Evolutionary conservation across 179 eudicot genomes (phyloP).

Genomic region (Gypsophila paniculata): DNA sequence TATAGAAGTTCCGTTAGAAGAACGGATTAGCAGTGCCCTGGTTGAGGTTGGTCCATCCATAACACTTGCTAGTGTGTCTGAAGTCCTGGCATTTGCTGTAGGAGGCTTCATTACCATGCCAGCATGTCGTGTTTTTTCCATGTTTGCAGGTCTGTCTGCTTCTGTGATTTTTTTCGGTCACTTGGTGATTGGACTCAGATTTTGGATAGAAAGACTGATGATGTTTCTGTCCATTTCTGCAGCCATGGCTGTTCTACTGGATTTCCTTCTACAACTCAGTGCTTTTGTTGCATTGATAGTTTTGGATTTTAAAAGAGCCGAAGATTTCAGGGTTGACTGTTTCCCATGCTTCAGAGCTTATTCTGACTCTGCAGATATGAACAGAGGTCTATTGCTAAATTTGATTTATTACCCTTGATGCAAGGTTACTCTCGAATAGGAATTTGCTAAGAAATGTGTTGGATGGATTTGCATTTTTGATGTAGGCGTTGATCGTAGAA

Average conservation of each 20-base stretch:
- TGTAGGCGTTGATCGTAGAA: conserved; percentile 53
- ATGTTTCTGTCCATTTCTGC: conserved; percentile 28
- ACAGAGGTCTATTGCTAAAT: conserved; percentile 28
- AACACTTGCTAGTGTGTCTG: conserved; percentile 91
- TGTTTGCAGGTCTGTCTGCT: conserved; percentile 83
- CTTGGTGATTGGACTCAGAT: not conserved
- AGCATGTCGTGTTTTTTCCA: conserved; percentile 93
- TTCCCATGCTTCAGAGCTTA: conserved; percentile 63
- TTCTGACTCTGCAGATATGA: conserved; percentile 21
- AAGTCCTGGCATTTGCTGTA: conserved; percentile 95
- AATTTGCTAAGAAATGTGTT: conserved; percentile 3
- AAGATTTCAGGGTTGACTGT: conserved; percentile 85
- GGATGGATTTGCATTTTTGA: conserved; percentile 3
- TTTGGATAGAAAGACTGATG: conserved; percentile 15
- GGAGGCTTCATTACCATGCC: conserved; percentile 96
- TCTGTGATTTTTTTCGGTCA: conserved; percentile 14
- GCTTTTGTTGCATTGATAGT: conserved; percentile 90
- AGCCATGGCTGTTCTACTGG: conserved; percentile 92
- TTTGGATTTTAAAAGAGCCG: conserved; percentile 84
- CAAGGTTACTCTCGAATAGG: not conserved
- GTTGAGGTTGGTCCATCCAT: conserved; percentile 97
- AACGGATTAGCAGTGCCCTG: conserved; percentile 82
- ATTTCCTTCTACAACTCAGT: conserved; percentile 90
- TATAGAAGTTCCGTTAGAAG: conserved; percentile 72
- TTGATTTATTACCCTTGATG: not conserved